phyloP scores from a whole-genome alignment of 1,139 yeast species.

The Geotrichum histeridarum region DNA sequence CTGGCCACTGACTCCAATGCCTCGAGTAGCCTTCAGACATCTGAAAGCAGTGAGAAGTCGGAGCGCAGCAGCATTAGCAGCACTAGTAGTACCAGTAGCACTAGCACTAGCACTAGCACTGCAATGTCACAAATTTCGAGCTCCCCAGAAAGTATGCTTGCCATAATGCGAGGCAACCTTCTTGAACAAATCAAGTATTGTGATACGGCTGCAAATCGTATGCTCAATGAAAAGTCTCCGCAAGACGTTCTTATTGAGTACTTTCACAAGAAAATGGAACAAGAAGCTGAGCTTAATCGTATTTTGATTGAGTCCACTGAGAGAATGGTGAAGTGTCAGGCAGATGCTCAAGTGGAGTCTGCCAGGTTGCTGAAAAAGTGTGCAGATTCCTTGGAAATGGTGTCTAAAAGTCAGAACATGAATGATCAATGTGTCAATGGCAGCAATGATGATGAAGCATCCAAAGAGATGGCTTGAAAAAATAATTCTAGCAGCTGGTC shows the following conservation, averaged over 20 bases:
- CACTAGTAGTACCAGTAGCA: not conserved
- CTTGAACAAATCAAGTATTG: conserved; percentile 10
- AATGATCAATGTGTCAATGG: too few species aligned
- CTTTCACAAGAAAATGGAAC: conserved; percentile 13
- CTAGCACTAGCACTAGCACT: not conserved
- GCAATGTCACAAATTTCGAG: not conserved
- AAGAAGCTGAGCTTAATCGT: conserved; percentile 14
- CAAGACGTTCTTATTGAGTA: conserved; percentile 13
- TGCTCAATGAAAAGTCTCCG: conserved; percentile 7
- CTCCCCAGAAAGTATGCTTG: not conserved
- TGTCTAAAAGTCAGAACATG: too few species aligned
- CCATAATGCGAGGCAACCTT: conserved; percentile 1
- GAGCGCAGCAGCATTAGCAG: not conserved
- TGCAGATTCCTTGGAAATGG: not conserved
- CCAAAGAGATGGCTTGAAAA: not conserved
- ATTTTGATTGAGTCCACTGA: conserved; percentile 10
- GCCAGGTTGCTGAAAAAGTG: conserved; percentile 7
- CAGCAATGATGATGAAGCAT: not conserved
- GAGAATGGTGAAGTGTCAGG: conserved; percentile 9
- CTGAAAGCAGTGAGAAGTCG: too few species aligned
- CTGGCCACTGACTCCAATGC: too few species aligned
- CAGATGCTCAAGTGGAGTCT: conserved; percentile 10
- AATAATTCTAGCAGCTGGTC: not conserved
- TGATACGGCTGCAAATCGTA: conserved; percentile 1
- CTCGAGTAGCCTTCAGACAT: too few species aligned